phyloP scores from a whole-genome alignment of 306 rosid species.

The Vigna angularis region DNA sequence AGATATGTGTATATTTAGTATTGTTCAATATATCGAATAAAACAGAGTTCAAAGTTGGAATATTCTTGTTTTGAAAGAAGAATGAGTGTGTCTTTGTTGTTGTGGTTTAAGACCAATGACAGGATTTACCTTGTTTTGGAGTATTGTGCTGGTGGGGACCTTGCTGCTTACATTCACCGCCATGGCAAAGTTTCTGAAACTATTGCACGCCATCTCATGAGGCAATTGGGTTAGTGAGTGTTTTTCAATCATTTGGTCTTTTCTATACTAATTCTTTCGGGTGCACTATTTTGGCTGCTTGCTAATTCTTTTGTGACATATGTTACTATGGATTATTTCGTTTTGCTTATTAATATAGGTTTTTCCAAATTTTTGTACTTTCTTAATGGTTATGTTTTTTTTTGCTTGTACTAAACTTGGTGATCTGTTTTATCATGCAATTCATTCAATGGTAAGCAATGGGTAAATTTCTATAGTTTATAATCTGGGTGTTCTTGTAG shows the following conservation, averaged over 20 bases:
- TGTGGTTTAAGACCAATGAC: constrained; percentile 62
- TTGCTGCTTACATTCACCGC: constrained; percentile 65
- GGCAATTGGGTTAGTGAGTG: constrained; percentile 76
- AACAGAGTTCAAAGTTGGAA: background rate
- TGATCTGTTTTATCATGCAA: constrained; percentile 8
- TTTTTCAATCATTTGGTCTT: constrained; percentile 22
- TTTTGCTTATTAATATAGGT: background rate
- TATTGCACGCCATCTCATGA: constrained; percentile 87
- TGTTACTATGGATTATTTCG: background rate
- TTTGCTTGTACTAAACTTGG: constrained; percentile 28
- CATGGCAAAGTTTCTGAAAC: constrained; percentile 78
- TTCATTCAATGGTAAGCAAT: constrained; percentile 18
- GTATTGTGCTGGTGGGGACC: constrained; percentile 95
- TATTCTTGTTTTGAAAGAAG: background rate
- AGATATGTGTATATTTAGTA: too few relatives aligned
- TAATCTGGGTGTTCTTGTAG: constrained; percentile 57
- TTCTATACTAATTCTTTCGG: background rate
- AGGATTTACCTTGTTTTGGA: constrained; percentile 93
- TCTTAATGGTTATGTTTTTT: constrained; percentile 14
- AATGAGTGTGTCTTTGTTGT: background rate
- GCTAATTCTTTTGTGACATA: background rate
- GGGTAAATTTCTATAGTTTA: constrained; percentile 28
- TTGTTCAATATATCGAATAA: too few relatives aligned
- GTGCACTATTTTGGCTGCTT: background rate
- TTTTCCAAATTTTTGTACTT: constrained; percentile 27